Conservation (phyloP, 1,284 basidiomycete species). For the Rhodotorula sp. region DNA sequence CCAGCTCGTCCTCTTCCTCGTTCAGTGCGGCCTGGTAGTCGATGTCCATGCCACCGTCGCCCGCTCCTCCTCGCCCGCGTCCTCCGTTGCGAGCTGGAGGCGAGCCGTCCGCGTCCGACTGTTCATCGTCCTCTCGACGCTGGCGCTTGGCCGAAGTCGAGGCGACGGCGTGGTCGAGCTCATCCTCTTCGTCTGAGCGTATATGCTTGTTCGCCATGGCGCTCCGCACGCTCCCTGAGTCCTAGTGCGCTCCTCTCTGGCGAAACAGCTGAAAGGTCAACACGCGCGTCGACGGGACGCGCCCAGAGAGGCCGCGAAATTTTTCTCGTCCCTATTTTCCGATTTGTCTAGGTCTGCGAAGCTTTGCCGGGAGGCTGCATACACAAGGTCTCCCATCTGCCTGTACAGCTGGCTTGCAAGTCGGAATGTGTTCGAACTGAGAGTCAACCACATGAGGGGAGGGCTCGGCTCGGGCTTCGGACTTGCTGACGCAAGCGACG, state of each 20-base stretch:
- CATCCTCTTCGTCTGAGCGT: neutral
- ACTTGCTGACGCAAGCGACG: too few relatives aligned
- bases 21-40: neutral
- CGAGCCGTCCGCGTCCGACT: neutral
- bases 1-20: neutral
- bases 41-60: neutral
- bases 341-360: too few relatives aligned
- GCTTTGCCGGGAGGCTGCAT: too few relatives aligned
- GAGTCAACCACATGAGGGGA: too few relatives aligned
- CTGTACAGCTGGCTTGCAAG: too few relatives aligned
- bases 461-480: too few relatives aligned
- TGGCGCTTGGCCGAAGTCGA: neutral
- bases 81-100: neutral
- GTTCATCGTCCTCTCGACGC: neutral
- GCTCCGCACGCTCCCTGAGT: neutral
- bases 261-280: neutral
- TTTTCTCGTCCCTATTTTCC: neutral
- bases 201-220: constrained; percentile 11
- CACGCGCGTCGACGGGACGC: neutral
- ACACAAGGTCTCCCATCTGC: too few relatives aligned
- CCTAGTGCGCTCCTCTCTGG: neutral
- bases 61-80: neutral
- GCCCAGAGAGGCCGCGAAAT: neutral
- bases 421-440: too few relatives aligned
- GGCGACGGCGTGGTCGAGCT: neutral